Percentiles rank a stretch among this genome's conserved stretches.
Conservation (phyloP, 495 filamentous ascomycete genomes). For the Eremomyces bilateralis region DNA sequence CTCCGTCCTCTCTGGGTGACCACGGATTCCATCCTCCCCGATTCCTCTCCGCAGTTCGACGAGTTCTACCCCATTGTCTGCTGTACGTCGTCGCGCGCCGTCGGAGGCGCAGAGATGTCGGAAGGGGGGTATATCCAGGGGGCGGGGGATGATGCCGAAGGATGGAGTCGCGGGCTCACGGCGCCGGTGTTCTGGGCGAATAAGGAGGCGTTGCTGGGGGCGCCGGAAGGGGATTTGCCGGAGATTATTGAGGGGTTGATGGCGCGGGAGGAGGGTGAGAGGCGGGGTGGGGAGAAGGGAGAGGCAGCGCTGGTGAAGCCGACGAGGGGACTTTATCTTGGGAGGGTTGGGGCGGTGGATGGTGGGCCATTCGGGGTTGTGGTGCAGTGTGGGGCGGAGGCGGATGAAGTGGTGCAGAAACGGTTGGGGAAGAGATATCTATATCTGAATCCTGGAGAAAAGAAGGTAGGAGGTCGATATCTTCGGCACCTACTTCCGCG, state of each 20-base stretch:
- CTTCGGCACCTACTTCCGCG: background rate
- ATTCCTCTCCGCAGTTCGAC: slow-evolving; percentile 1
- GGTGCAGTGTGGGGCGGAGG: too few relatives aligned
- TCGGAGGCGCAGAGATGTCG: slow-evolving; percentile 56
- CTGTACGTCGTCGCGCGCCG: slow-evolving; percentile 46
- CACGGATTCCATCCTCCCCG: slow-evolving; percentile 19
- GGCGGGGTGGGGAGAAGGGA: slow-evolving; percentile 35
- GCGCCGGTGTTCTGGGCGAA: slow-evolving; percentile 83
- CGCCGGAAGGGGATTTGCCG: slow-evolving; percentile 36
- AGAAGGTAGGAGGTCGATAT: background rate
- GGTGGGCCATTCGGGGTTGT: slow-evolving; percentile 91
- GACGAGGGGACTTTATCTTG: slow-evolving; percentile 79
- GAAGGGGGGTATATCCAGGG: slow-evolving; percentile 76
- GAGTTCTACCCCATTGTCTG: slow-evolving; percentile 53
- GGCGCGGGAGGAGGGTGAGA: slow-evolving; percentile 35
- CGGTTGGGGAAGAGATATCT: slow-evolving; percentile 19
- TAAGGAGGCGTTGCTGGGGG: slow-evolving; percentile 66
- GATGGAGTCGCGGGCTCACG: slow-evolving; percentile 57
- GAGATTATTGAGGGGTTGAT: slow-evolving; percentile 39
- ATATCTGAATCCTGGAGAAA: background rate
- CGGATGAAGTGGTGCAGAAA: too few relatives aligned
- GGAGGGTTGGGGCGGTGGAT: slow-evolving; percentile 85
- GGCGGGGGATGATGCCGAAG: slow-evolving; percentile 67
- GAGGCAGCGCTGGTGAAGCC: slow-evolving; percentile 75
- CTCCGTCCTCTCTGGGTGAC: slow-evolving; percentile 43